Percentiles rank a stretch among this genome's conserved stretches.
Conservation (phyloP, 163 green algal species). For the Chlorella variabilis region DNA sequence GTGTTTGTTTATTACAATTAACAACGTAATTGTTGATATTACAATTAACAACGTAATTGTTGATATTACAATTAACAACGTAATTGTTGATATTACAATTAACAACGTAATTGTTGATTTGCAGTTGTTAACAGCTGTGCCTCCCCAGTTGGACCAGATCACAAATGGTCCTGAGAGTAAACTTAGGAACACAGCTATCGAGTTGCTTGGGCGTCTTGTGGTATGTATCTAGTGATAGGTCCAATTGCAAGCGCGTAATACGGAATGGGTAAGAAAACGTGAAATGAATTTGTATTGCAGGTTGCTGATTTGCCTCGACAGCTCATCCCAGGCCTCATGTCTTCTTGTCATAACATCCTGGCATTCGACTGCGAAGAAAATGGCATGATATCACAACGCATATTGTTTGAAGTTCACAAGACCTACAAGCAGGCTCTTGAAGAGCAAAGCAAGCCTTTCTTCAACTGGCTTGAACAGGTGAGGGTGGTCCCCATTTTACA, state of each 20-base stretch:
- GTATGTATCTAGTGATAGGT: not conserved
- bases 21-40: not conserved
- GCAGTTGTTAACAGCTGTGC: not conserved
- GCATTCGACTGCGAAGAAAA: conserved; percentile 91
- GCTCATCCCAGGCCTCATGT: not conserved
- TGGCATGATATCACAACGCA: conserved; percentile 79
- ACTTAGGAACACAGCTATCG: not conserved
- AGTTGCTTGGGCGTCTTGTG: not conserved
- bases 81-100: not conserved
- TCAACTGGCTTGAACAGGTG: conserved; percentile 44
- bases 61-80: not conserved
- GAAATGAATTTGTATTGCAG: not conserved
- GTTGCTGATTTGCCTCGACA: conserved; percentile 10
- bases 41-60: not conserved
- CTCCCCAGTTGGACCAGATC: not conserved
- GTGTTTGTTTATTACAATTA: not conserved
- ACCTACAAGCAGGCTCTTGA: conserved; percentile 76
- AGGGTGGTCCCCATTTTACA: no score
- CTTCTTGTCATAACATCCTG: conserved; percentile 50
- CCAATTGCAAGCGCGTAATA: not conserved
- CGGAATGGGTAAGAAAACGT: no score
- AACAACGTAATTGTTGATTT: not conserved
- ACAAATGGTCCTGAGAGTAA: not conserved
- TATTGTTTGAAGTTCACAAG: conserved; percentile 94
- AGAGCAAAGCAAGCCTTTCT: conserved; percentile 51